Conservation (phyloP, 2,329 filamentous ascomycete species). For the Aaosphaeria pasadenensis region DNA sequence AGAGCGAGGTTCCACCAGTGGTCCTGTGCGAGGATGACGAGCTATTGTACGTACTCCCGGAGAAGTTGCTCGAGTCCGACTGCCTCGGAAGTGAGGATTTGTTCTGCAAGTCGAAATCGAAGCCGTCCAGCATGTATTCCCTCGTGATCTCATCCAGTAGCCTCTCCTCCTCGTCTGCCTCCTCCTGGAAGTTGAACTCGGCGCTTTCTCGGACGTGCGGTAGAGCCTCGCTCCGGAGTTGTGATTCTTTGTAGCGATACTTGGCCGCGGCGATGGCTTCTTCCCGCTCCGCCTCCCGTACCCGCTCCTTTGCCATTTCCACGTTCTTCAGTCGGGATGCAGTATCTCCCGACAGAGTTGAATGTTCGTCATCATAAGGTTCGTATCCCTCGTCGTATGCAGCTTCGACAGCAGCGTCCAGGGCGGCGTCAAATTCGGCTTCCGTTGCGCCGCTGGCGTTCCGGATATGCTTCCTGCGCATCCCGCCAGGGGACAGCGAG, state of each 20-base stretch:
- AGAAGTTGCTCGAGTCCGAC: conserved; percentile 77
- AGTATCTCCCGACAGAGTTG: conserved; percentile 28
- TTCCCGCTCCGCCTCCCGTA: conserved; percentile 71
- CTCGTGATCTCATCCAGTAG: conserved; percentile 81
- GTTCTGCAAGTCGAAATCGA: conserved; percentile 67
- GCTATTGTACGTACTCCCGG: conserved; percentile 77
- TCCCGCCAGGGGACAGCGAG: conserved; percentile 71
- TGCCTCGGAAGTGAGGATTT: conserved; percentile 71
- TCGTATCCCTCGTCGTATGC: conserved; percentile 93
- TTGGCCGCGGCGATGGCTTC: conserved; percentile 59
- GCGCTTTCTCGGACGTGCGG: conserved; percentile 38
- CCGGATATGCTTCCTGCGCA: conserved; percentile 67
- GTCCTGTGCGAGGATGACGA: conserved; percentile 71
- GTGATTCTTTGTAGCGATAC: conserved; percentile 53
- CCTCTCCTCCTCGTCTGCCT: conserved; percentile 49
- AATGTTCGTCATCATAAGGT: conserved; percentile 56
- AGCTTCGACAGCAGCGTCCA: conserved; percentile 93
- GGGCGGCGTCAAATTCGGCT: conserved; percentile 87
- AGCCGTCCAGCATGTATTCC: conserved; percentile 79
- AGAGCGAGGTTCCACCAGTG: conserved; percentile 64
- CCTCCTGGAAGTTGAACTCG: conserved; percentile 30
- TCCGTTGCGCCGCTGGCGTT: conserved; percentile 70
- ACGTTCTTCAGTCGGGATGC: conserved; percentile 54
- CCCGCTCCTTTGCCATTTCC: conserved; percentile 72
- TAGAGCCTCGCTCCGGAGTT: conserved; percentile 46